These are phyloP conservation scores for Penicillium sp. DNA, from an alignment of 2,329 filamentous ascomycete genomes.

Conservation along the genomic window DNA sequence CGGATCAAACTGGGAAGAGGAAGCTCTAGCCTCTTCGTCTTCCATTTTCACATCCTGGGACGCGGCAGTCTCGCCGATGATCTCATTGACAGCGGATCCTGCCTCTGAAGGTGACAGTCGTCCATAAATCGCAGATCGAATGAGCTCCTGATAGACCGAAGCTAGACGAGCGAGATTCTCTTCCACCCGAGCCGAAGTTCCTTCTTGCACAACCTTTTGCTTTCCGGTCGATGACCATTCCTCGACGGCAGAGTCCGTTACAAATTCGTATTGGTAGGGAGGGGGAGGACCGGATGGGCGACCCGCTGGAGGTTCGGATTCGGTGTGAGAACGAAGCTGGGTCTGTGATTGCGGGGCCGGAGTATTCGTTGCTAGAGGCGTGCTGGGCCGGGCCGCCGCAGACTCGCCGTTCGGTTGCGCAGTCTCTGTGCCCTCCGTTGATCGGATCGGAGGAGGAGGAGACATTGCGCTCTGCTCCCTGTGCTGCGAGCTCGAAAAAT, in stretches of 20 bases:
- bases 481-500: conserved; percentile 27
- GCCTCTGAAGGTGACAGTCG: conserved; percentile 63
- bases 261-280: conserved; percentile 65
- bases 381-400: conserved; percentile 10
- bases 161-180: conserved; percentile 65
- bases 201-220: conserved; percentile 61
- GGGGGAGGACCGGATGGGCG: conserved; percentile 23
- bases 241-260: conserved; percentile 64
- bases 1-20: conserved; percentile 49
- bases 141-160: conserved; percentile 76
- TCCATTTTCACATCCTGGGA: conserved; percentile 45
- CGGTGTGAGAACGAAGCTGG: conserved; percentile 19
- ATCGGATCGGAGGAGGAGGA: conserved; percentile 26
- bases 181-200: conserved; percentile 58
- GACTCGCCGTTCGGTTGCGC: conserved; percentile 28
- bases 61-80: conserved; percentile 56
- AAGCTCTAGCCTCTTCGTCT: conserved; percentile 41
- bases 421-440: conserved; percentile 28
- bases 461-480: conserved; percentile 26
- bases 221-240: conserved; percentile 65
- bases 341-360: conserved; percentile 15
- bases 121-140: conserved; percentile 66
- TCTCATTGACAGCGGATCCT: conserved; percentile 67
- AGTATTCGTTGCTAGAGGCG: conserved; percentile 22
- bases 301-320: conserved; percentile 12